These are phyloP conservation scores for Cladosporium sp. DNA, from an alignment of 2,329 filamentous ascomycete genomes.

Conservation along the genomic window DNA sequence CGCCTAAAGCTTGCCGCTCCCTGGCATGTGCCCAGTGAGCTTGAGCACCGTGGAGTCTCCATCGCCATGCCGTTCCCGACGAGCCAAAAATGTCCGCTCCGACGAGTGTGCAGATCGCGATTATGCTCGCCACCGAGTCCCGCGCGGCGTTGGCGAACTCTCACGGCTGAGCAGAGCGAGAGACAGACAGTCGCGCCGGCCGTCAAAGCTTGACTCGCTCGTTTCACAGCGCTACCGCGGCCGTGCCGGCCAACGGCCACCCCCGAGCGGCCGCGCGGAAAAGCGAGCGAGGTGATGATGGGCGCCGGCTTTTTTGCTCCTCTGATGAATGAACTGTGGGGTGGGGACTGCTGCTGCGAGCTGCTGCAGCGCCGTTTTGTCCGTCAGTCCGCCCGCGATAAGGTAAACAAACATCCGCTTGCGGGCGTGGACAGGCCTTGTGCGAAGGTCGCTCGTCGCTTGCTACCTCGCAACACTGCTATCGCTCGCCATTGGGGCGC, in stretches of 20 bases:
- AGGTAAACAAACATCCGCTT: constrained; percentile 4
- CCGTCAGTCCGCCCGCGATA: too few species aligned
- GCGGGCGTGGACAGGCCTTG: too few species aligned
- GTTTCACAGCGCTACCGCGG: constrained; percentile 7
- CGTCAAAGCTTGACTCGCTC: constrained; percentile 5
- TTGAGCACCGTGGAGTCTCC: too few species aligned
- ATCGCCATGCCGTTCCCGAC: background rate
- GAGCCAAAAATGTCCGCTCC: background rate
- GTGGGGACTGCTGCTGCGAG: background rate
- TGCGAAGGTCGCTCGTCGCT: too few species aligned
- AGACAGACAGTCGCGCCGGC: too few species aligned
- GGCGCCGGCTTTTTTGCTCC: background rate
- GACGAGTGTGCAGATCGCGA: constrained; percentile 5
- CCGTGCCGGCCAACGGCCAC: background rate
- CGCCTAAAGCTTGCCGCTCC: background rate
- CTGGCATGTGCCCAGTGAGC: background rate
- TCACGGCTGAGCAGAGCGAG: too few species aligned
- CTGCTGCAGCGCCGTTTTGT: too few species aligned
- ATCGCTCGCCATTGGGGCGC: too few species aligned
- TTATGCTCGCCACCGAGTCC: background rate
- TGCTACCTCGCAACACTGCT: too few species aligned
- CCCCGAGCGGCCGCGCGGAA: constrained; percentile 2
- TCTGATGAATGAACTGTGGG: background rate
- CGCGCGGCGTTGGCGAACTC: background rate
- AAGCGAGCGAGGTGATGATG: background rate